Percentiles rank a stretch among this genome's conserved stretches.
Conservation (phyloP, 2,329 filamentous ascomycete species). For the Aspergillus ustus region DNA sequence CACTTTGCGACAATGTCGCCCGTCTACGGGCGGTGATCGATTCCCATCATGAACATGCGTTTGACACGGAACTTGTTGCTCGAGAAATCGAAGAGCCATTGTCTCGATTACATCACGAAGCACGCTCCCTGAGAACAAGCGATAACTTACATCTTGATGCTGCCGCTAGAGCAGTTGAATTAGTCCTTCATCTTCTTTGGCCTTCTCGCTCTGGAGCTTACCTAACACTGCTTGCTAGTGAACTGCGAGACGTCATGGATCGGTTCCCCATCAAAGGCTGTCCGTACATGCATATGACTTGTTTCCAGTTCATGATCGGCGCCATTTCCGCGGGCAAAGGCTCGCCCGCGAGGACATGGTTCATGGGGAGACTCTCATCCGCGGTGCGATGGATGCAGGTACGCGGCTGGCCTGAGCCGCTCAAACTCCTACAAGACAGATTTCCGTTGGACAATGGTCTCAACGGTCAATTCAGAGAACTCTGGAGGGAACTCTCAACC, state of each 20-base stretch:
- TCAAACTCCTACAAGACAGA: background rate
- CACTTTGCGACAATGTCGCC: background rate
- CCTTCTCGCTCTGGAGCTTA: background rate
- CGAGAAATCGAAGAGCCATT: conserved; percentile 11
- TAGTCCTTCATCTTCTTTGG: conserved; percentile 11
- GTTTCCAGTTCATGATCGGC: conserved; percentile 10
- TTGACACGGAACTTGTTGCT: background rate
- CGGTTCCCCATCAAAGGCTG: conserved; percentile 8
- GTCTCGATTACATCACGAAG: conserved; percentile 7
- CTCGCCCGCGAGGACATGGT: conserved; percentile 4
- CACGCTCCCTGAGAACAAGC: background rate
- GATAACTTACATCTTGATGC: conserved; percentile 4
- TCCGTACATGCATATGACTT: conserved; percentile 12
- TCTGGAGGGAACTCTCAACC: conserved; percentile 4
- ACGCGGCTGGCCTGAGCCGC: conserved; percentile 6
- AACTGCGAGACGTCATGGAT: conserved; percentile 5
- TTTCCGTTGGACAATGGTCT: background rate
- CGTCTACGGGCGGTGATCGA: background rate
- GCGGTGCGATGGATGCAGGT: conserved; percentile 8
- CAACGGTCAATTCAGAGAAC: background rate
- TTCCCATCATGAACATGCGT: background rate
- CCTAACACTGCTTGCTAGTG: conserved; percentile 8
- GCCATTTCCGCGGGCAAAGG: conserved; percentile 6
- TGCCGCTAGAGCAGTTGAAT: conserved; percentile 7
- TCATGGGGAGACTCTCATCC: background rate